Evolutionary conservation across 192 early-diverging fungal genomes (phyloP).

Genomic region (Geosiphon pyriformis): DNA sequence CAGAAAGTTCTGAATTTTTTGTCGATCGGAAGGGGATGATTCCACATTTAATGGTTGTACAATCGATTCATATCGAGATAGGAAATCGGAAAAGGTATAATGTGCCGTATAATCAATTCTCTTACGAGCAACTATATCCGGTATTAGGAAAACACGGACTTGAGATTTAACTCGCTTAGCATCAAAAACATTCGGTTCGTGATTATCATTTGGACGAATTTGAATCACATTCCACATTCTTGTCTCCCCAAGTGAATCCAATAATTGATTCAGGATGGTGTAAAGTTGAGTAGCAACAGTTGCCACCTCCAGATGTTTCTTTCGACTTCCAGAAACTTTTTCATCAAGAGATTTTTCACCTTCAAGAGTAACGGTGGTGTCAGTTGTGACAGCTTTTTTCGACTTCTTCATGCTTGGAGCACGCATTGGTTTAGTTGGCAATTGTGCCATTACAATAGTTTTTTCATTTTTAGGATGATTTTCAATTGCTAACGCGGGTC

Average conservation of each 20-base stretch:
- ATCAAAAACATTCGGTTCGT: constrained; percentile 50
- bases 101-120: constrained; percentile 64
- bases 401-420: constrained; percentile 59
- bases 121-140: constrained; percentile 62
- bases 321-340: constrained; percentile 21
- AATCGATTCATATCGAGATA: constrained; percentile 62
- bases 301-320: constrained; percentile 38
- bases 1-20: constrained; percentile 36
- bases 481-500: constrained; percentile 65
- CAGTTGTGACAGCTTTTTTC: constrained; percentile 27
- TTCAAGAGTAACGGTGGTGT: constrained; percentile 14
- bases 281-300: constrained; percentile 55
- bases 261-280: constrained; percentile 70
- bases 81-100: constrained; percentile 67
- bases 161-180: constrained; percentile 59
- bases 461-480: constrained; percentile 67
- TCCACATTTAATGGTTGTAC: constrained; percentile 33
- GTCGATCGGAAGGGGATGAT: constrained; percentile 19
- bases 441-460: constrained; percentile 70
- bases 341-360: no score
- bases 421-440: constrained; percentile 65
- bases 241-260: constrained; percentile 71
- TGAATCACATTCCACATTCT: constrained; percentile 80
- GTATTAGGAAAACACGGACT: constrained; percentile 62
- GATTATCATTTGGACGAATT: constrained; percentile 62